phyloP scores from a whole-genome alignment of 495 filamentous ascomycete genomes.

The Lophiotrema nucula region DNA sequence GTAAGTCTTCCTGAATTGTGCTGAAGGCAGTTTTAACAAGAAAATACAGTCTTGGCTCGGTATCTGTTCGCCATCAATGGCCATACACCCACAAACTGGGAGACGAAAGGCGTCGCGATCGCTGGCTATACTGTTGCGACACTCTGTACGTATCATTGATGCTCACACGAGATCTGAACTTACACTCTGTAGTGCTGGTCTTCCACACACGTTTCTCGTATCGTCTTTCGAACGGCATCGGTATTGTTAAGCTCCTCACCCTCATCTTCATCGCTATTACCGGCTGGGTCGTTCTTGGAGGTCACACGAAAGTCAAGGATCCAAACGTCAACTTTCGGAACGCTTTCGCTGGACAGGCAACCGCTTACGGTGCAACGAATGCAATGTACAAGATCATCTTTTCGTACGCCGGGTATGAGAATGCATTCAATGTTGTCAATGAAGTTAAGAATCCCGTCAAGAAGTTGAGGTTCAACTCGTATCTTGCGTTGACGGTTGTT shows the following conservation, averaged over 20 bases:
- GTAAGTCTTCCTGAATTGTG: too few relatives aligned
- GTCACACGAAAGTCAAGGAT: constrained; percentile 54
- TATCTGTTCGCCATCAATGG: too few relatives aligned
- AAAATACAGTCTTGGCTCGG: too few relatives aligned
- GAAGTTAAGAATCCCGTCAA: constrained; percentile 65
- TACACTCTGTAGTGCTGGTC: constrained; percentile 40
- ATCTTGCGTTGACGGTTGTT: constrained; percentile 51
- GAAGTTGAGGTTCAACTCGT: constrained; percentile 53
- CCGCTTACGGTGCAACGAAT: constrained; percentile 49
- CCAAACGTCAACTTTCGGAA: constrained; percentile 58
- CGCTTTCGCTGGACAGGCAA: constrained; percentile 50
- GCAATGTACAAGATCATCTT: constrained; percentile 64
- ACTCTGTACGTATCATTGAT: neutral
- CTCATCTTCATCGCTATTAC: constrained; percentile 59
- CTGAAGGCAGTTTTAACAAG: too few relatives aligned
- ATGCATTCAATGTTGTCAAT: constrained; percentile 65
- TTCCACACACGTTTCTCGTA: constrained; percentile 57
- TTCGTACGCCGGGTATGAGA: constrained; percentile 60
- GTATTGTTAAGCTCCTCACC: constrained; percentile 56
- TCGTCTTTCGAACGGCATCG: constrained; percentile 55
- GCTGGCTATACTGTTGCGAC: constrained; percentile 56
- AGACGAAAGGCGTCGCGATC: constrained; percentile 63
- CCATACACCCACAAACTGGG: too few relatives aligned
- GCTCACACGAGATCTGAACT: neutral
- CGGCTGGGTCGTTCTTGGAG: constrained; percentile 61